These are phyloP conservation scores for Claviceps cyperi DNA, from an alignment of 2,329 filamentous ascomycete genomes.

Conservation along the genomic window DNA sequence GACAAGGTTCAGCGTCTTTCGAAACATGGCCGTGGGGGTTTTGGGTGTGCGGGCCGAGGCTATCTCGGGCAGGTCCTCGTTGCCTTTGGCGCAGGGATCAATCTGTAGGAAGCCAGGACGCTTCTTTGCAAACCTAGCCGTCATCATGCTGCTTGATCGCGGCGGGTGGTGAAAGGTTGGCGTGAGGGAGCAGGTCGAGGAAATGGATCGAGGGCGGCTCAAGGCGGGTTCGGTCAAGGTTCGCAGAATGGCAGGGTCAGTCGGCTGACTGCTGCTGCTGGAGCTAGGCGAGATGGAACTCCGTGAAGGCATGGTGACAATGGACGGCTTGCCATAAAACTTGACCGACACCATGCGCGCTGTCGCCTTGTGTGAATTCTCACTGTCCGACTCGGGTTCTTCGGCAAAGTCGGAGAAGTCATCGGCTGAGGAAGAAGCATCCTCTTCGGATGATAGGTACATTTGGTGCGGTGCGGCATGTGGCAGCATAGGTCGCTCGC, in stretches of 20 bases:
- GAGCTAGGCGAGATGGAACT: slow-evolving; percentile 30
- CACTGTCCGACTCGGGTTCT: slow-evolving; percentile 32
- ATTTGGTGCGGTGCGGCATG: slow-evolving; percentile 38
- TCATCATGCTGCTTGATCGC: slow-evolving; percentile 29
- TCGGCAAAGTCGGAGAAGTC: slow-evolving; percentile 37
- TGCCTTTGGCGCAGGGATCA: slow-evolving; percentile 35
- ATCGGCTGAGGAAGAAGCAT: slow-evolving; percentile 47
- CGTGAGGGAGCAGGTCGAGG: slow-evolving; percentile 18
- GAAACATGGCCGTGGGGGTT: slow-evolving; percentile 34
- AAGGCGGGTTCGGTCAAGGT: slow-evolving; percentile 18
- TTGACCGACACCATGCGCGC: slow-evolving; percentile 43
- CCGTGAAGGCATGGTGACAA: slow-evolving; percentile 33
- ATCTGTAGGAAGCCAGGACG: slow-evolving; percentile 36
- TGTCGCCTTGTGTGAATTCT: slow-evolving; percentile 14
- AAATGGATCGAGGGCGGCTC: slow-evolving; percentile 18
- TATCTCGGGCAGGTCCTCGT: slow-evolving; percentile 13
- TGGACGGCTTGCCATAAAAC: slow-evolving; percentile 43
- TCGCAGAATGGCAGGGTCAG: slow-evolving; percentile 14
- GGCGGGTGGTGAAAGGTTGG: slow-evolving; percentile 21
- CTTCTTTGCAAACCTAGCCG: slow-evolving; percentile 20
- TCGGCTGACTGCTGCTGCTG: slow-evolving; percentile 13
- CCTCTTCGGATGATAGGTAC: slow-evolving; percentile 53
- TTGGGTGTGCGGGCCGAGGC: slow-evolving; percentile 23
- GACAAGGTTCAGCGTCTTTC: slow-evolving; percentile 38
- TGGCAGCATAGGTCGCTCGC: slow-evolving; percentile 19